Evolutionary conservation across 768 basidiomycete species (phyloP).

Genomic region (Amanita phalloides): DNA sequence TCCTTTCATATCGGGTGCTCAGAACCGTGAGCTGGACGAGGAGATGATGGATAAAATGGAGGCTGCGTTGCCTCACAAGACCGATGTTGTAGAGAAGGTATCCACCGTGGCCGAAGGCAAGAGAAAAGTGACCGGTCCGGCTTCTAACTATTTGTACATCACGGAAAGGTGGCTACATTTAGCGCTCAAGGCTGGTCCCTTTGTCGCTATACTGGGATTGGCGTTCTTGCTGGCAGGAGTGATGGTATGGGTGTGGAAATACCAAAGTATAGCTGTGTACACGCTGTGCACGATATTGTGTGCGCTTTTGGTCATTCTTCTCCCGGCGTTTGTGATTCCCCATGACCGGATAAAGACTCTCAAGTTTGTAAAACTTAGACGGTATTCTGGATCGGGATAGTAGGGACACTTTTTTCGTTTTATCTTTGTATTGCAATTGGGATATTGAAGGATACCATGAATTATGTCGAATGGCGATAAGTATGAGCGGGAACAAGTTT

Average conservation of each 20-base stretch:
- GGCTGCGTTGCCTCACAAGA: no score
- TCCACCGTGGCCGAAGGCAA: no score
- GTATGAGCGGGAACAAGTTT: no score
- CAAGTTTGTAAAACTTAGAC: background rate
- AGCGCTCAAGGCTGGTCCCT: background rate
- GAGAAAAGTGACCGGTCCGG: background rate
- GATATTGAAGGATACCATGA: no score
- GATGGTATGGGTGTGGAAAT: slow-evolving; percentile 1
- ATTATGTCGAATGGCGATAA: no score
- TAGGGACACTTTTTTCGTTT: no score
- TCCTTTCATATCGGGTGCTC: no score
- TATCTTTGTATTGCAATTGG: no score
- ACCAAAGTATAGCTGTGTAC: background rate
- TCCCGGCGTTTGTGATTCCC: background rate
- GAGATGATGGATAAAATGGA: background rate
- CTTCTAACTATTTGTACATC: background rate
- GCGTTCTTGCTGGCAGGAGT: background rate
- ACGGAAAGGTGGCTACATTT: background rate
- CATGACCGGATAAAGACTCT: background rate
- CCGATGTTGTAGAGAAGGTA: no score
- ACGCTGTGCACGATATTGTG: background rate
- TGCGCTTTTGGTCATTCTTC: background rate
- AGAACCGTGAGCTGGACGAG: background rate
- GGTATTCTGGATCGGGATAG: background rate
- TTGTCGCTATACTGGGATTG: background rate